These are phyloP conservation scores for Phytopythium chamaehyphon DNA, from an alignment of 352 stramenopile genomes.

Conservation along the genomic window DNA sequence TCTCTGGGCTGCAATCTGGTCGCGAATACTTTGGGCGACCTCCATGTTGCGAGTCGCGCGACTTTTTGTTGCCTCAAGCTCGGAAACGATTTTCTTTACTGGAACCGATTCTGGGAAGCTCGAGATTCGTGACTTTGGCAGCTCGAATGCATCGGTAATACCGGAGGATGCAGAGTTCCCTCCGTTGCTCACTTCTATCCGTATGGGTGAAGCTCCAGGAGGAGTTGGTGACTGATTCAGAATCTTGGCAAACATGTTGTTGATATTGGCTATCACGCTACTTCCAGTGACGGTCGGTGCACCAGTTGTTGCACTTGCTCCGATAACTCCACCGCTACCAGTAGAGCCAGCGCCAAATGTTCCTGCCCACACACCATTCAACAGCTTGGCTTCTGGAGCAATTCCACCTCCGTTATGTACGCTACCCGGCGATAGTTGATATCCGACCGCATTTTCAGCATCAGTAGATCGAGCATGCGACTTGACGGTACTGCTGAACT, in stretches of 20 bases:
- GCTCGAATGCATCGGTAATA: slow-evolving; percentile 21
- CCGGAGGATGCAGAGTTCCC: slow-evolving; percentile 5
- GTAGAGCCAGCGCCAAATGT: slow-evolving; percentile 5
- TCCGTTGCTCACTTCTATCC: background rate
- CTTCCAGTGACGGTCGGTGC: slow-evolving; percentile 1
- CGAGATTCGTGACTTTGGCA: slow-evolving; percentile 47
- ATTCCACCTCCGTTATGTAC: background rate
- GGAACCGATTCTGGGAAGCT: slow-evolving; percentile 61
- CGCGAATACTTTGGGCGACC: slow-evolving; percentile 61
- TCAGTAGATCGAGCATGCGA: slow-evolving; percentile 22
- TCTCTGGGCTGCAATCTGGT: slow-evolving; percentile 39
- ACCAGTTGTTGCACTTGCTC: background rate
- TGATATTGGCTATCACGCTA: background rate
- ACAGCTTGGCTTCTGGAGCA: background rate
- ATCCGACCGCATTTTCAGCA: too few relatives aligned
- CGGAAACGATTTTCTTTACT: slow-evolving; percentile 58
- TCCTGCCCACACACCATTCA: background rate
- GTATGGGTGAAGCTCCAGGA: slow-evolving; percentile 13
- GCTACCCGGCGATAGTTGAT: background rate
- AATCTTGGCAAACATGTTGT: slow-evolving; percentile 23
- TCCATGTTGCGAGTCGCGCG: slow-evolving; percentile 57
- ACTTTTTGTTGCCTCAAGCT: slow-evolving; percentile 59
- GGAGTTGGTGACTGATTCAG: slow-evolving; percentile 28
- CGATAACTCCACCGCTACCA: background rate
- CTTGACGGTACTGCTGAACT: slow-evolving; percentile 66